Percentiles rank a stretch among this genome's conserved stretches.
phyloP scores from a whole-genome alignment of 129 eudicot species.

The Mikania micrantha region DNA sequence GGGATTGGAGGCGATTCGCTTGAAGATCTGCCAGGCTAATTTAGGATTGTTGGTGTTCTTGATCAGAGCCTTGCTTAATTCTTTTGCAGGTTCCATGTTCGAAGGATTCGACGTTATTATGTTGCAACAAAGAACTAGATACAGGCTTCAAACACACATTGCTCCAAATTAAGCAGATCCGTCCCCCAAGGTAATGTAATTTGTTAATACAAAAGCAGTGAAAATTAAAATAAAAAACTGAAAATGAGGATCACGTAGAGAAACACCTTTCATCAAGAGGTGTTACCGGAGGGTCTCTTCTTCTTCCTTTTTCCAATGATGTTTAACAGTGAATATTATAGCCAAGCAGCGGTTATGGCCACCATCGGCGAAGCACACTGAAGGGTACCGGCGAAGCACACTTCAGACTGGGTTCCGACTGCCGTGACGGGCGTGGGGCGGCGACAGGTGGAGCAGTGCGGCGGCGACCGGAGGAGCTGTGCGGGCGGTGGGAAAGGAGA shows the following conservation, averaged over 20 bases:
- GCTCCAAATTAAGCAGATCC: neutral
- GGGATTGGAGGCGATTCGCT: slow-evolving; percentile 43
- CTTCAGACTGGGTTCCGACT: too few relatives aligned
- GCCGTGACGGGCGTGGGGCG: too few relatives aligned
- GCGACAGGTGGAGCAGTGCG: too few relatives aligned
- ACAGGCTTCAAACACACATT: slow-evolving; percentile 1
- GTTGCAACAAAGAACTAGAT: neutral
- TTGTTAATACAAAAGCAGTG: neutral
- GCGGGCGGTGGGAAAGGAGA: too few relatives aligned
- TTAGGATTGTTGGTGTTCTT: slow-evolving; percentile 57
- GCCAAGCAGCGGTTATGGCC: slow-evolving; percentile 36
- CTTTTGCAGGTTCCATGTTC: slow-evolving; percentile 29
- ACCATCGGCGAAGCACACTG: too few relatives aligned
- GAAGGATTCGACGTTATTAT: neutral
- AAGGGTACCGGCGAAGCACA: too few relatives aligned
- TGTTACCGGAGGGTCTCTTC: slow-evolving; percentile 90
- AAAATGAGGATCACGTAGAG: neutral
- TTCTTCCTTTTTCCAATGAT: slow-evolving; percentile 44
- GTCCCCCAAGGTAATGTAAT: neutral
- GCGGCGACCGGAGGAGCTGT: too few relatives aligned
- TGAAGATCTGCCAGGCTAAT: slow-evolving; percentile 78
- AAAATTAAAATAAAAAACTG: neutral
- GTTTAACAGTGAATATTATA: slow-evolving; percentile 22
- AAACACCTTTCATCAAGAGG: slow-evolving; percentile 91
- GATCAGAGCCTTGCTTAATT: slow-evolving; percentile 40